These are phyloP conservation scores for Dactylellina parvicollis DNA, from an alignment of 2,329 filamentous ascomycete genomes.

Conservation along the genomic window DNA sequence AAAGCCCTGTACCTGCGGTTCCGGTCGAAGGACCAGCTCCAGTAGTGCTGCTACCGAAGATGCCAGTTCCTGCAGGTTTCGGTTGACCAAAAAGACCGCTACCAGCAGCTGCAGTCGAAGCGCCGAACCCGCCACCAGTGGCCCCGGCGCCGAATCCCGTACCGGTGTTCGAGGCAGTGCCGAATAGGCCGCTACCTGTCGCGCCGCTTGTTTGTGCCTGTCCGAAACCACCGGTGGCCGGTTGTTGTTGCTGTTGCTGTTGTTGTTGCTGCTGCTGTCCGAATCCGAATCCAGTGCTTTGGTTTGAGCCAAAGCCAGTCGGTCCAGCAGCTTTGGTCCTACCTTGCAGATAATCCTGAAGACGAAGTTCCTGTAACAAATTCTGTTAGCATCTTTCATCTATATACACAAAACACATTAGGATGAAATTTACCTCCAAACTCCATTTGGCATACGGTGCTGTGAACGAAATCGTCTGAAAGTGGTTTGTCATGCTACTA, in stretches of 20 bases:
- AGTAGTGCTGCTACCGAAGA: constrained; percentile 59
- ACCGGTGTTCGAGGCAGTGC: constrained; percentile 58
- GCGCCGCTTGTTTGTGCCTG: constrained; percentile 29
- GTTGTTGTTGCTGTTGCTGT: constrained; percentile 59
- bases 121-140: constrained; percentile 57
- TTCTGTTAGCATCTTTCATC: not conserved
- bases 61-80: constrained; percentile 57
- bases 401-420: too few relatives aligned
- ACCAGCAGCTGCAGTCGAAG: constrained; percentile 16
- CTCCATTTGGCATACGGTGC: constrained; percentile 88
- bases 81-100: constrained; percentile 63
- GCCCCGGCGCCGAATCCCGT: constrained; percentile 54
- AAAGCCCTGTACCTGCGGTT: constrained; percentile 57
- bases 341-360: constrained; percentile 89
- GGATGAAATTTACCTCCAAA: constrained; percentile 67
- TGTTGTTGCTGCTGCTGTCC: constrained; percentile 57
- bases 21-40: constrained; percentile 59
- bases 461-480: constrained; percentile 82
- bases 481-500: constrained; percentile 69
- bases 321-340: constrained; percentile 64
- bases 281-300: constrained; percentile 57
- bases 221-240: constrained; percentile 48
- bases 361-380: constrained; percentile 70
- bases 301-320: constrained; percentile 62
- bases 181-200: constrained; percentile 51